phyloP scores from a whole-genome alignment of 495 filamentous ascomycete species.

The Platismatia glauca region DNA sequence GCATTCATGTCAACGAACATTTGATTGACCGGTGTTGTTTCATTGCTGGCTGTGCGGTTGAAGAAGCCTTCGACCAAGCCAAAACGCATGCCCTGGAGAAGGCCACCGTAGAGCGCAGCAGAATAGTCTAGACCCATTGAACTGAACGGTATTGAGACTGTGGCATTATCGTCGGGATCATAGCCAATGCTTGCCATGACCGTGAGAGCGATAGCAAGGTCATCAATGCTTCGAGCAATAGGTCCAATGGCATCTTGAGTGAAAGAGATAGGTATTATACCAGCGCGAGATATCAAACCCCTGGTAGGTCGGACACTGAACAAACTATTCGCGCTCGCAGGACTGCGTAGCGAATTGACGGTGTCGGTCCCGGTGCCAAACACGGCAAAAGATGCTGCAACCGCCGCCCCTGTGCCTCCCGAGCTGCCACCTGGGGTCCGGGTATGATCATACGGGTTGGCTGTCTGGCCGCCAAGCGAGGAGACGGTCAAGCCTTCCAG shows the following conservation, averaged over 20 bases:
- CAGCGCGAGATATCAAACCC: conserved; percentile 43
- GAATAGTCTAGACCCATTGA: conserved; percentile 35
- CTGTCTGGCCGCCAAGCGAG: conserved; percentile 50
- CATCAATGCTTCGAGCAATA: conserved; percentile 45
- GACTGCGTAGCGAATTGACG: conserved; percentile 52
- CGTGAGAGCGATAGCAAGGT: conserved; percentile 45
- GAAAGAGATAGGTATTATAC: conserved; percentile 51
- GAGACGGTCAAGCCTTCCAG: conserved; percentile 54
- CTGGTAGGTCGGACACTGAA: conserved; percentile 52
- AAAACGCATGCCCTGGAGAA: conserved; percentile 36
- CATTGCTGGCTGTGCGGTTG: conserved; percentile 32
- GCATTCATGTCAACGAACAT: conserved; percentile 33
- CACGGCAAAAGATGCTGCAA: conserved; percentile 50
- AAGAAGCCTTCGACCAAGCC: conserved; percentile 44
- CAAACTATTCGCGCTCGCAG: conserved; percentile 52
- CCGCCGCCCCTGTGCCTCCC: conserved; percentile 51
- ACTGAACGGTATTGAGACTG: conserved; percentile 31
- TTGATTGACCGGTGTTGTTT: conserved; percentile 46
- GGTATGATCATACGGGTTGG: conserved; percentile 53
- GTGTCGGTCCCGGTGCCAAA: conserved; percentile 56
- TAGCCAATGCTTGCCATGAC: conserved; percentile 47
- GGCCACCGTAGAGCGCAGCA: conserved; percentile 28
- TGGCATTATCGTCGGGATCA: conserved; percentile 39
- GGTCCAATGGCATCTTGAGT: conserved; percentile 56
- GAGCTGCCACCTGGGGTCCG: conserved; percentile 58